Evolutionary conservation across 768 basidiomycete genomes (phyloP), one percentile per base, ranked within the genome.

Genomic region (Hemileccinum rubropunctum): DNA sequence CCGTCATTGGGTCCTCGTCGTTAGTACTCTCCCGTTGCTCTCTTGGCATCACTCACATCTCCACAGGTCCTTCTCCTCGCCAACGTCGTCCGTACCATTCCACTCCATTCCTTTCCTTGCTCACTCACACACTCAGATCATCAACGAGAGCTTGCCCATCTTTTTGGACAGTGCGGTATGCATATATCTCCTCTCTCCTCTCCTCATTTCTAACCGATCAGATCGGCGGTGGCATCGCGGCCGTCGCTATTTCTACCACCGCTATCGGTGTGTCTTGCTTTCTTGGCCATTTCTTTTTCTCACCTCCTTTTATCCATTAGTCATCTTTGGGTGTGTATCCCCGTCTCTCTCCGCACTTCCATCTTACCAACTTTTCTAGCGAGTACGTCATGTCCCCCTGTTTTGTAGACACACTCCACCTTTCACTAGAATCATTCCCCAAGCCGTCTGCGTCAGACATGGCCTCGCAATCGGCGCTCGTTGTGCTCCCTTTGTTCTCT

Each of bases 1-100:
- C 0, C 79, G 91, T 3, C 91, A 94, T 67, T 94, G 95, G 95
- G 92, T 98, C 12, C 79, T 98, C 9, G 95, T 97, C 45, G 94
- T 92, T 61, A 45, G 76, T 39, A 14, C 34, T 37, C 17, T 37
- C 35, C 8, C 21, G 12, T 42, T 3, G 38, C 2, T 21, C 27
- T 26, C 18, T 1, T n/a, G n/a, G 5, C 23, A 3, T 5, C 70
- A 2, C 48, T 44, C 36, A 60, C 27, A 3, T 28, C 1, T 18
- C 4, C n/a, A 8, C 39, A 90, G 88, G 88, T 93, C 8, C 76
- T 98, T 2, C 77, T 98, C 2, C 74, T 98, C 1, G 82, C 88
- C 49, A 97, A 98, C 65, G 94, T 97, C 51, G 87, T 88, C 60
- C 48, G 86, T 68, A 17, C 39, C 14, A 21, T 27, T 11, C 17